Conservation (phyloP, 176 grass and related monocot genomes). For the Oryza glaberrima region DNA sequence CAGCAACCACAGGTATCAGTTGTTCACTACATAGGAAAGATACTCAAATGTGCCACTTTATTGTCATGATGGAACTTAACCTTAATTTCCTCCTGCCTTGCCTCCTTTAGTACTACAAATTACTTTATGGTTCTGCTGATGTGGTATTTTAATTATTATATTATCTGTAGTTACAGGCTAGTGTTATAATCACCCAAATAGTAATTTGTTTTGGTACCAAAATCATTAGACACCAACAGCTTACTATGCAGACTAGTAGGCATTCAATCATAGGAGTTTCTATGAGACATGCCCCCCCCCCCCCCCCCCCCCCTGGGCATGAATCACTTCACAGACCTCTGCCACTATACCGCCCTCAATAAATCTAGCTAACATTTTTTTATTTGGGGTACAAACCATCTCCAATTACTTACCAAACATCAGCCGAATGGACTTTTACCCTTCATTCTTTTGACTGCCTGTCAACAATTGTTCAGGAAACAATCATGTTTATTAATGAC, state of each 20-base stretch:
- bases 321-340: background rate
- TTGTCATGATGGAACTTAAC: constrained; percentile 9
- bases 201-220: background rate
- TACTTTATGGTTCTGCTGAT: background rate
- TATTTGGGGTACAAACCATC: background rate
- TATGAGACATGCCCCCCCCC: background rate
- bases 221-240: background rate
- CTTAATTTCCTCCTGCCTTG: background rate
- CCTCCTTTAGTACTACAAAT: background rate
- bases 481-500: constrained; percentile 13
- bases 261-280: background rate
- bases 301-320: background rate
- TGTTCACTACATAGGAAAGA: background rate
- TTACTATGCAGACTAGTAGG: background rate
- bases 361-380: background rate
- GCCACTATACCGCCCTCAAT: constrained; percentile 10
- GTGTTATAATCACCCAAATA: background rate
- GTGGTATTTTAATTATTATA: constrained; percentile 3
- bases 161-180: background rate
- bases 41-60: background rate
- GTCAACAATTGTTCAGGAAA: constrained; percentile 10
- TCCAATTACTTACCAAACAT: background rate
- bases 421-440: background rate
- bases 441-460: constrained; percentile 4
- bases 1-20: constrained; percentile 84